phyloP scores from a whole-genome alignment of 1,284 basidiomycete genomes.

The Fistulina hepatica region DNA sequence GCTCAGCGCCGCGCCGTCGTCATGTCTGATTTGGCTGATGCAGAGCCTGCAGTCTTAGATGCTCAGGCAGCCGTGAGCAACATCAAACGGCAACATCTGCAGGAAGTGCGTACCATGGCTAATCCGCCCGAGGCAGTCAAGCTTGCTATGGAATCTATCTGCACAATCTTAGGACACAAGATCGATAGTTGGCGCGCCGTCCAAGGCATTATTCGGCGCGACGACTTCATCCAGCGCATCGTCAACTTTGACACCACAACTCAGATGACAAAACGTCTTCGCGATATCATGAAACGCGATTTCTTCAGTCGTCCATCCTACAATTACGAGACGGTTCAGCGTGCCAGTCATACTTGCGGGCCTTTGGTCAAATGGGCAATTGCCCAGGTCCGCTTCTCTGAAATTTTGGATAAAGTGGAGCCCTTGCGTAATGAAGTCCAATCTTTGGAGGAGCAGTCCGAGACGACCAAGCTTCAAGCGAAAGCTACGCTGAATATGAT shows the following conservation, averaged over 20 bases:
- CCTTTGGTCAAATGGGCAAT: slow-evolving; percentile 98
- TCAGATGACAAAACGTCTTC: slow-evolving; percentile 83
- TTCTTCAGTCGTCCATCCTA: slow-evolving; percentile 87
- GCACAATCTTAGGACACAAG: slow-evolving; percentile 94
- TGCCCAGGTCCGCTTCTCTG: slow-evolving; percentile 95
- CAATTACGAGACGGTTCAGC: slow-evolving; percentile 94
- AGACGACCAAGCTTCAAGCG: slow-evolving; percentile 89
- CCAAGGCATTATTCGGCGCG: slow-evolving; percentile 91
- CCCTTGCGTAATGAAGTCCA: slow-evolving; percentile 94
- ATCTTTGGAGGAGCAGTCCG: slow-evolving; percentile 85
- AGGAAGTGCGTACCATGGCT: slow-evolving; percentile 97
- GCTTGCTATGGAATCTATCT: slow-evolving; percentile 97
- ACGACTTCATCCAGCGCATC: slow-evolving; percentile 95
- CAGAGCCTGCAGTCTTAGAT: slow-evolving; percentile 94
- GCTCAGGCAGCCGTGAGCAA: slow-evolving; percentile 93
- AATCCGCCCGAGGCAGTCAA: slow-evolving; percentile 98
- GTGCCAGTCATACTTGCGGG: slow-evolving; percentile 94
- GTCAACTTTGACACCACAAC: slow-evolving; percentile 93
- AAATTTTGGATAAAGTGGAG: slow-evolving; percentile 96
- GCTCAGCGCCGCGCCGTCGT: slow-evolving; percentile 82
- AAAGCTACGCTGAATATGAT: slow-evolving; percentile 87
- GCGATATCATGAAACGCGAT: slow-evolving; percentile 90
- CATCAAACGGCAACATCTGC: slow-evolving; percentile 94
- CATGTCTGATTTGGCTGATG: slow-evolving; percentile 93
- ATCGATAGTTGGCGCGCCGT: slow-evolving; percentile 97